Evolutionary conservation across 202 grass and related monocot species (phyloP).

Genomic region (Panicum virgatum): DNA sequence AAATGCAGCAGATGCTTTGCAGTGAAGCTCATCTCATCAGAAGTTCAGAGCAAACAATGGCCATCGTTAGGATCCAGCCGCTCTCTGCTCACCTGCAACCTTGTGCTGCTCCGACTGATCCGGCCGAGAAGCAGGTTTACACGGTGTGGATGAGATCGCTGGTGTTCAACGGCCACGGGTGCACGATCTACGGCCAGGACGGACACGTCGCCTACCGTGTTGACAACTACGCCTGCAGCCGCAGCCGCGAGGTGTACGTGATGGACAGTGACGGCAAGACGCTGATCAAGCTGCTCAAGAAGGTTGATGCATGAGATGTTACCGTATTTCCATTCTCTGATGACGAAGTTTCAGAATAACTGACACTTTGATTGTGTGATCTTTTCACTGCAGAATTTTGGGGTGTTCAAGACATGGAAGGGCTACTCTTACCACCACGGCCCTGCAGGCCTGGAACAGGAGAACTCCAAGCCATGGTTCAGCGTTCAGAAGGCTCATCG

Average conservation of each 20-base stretch:
- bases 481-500: slow-evolving; percentile 26
- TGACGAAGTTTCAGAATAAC: not conserved
- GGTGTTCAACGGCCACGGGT: slow-evolving; percentile 48
- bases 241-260: slow-evolving; percentile 45
- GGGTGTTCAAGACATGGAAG: slow-evolving; percentile 47
- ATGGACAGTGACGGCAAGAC: slow-evolving; percentile 54
- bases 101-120: not conserved
- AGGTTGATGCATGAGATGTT: slow-evolving; percentile 16
- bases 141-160: slow-evolving; percentile 64
- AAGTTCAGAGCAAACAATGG: slow-evolving; percentile 23
- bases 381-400: slow-evolving; percentile 43
- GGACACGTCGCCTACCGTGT: slow-evolving; percentile 51
- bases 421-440: slow-evolving; percentile 21
- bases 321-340: not conserved
- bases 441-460: not conserved
- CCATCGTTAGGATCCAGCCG: slow-evolving; percentile 35
- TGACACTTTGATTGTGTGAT: not conserved
- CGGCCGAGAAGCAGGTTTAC: slow-evolving; percentile 26
- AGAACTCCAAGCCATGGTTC: slow-evolving; percentile 46
- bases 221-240: slow-evolving; percentile 56
- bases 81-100: slow-evolving; percentile 21
- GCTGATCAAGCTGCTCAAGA: slow-evolving; percentile 46
- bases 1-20: slow-evolving; percentile 12
- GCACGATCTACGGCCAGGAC: slow-evolving; percentile 54
- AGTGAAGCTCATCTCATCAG: not conserved